Evolutionary conservation across 768 basidiomycete genomes (phyloP), one percentile per base, ranked within the genome.

Genomic region (Lyophyllum semitale): DNA sequence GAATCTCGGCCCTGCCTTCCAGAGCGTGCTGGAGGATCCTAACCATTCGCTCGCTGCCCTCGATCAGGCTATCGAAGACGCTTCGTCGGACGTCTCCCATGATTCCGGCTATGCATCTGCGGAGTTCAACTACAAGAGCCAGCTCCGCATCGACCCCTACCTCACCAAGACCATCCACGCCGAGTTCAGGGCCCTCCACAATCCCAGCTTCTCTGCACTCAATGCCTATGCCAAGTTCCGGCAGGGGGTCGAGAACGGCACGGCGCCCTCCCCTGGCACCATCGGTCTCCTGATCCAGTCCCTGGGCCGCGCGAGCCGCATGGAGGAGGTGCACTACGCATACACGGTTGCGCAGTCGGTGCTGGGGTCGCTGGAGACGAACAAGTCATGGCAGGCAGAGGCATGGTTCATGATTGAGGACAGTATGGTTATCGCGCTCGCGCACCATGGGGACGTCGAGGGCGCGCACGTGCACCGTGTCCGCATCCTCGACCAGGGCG

Each of bases 351-450:
- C 87, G 8, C 93, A 95, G 70, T 65, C 66, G 12, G 72, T 88
- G 1, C 67, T 96, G 20, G 64, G 75, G 4, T 66, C 75, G 0
- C 59, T 84, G 32, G 73, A 78, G 60, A 49, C 67, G 30, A 66
- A 73, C 63, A 77, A 80, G 60, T 68, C 75, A 0, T 69, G 72
- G 63, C 88, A 88, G 59, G 63, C 66, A 12, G 67, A 65, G n/a
- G 77, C 78, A 1, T 98, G 95, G 95, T 82, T 85, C 66, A 63
- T 70, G 25, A 73, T 98, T 40, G 96, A 98, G 68, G 89, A 96
- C 68, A 77, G 82, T 54, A 98, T 98, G 94, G 79, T 98, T 59
- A 84, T 92, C 53, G 93, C 89, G 0, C 77, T 85, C 13, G 93
- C 93, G 1, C 90, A 95, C 60, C 79, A 84, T 0, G 94, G 93